phyloP scores from a whole-genome alignment of 805 yeast species.

The Kazachstania psychrophila region DNA sequence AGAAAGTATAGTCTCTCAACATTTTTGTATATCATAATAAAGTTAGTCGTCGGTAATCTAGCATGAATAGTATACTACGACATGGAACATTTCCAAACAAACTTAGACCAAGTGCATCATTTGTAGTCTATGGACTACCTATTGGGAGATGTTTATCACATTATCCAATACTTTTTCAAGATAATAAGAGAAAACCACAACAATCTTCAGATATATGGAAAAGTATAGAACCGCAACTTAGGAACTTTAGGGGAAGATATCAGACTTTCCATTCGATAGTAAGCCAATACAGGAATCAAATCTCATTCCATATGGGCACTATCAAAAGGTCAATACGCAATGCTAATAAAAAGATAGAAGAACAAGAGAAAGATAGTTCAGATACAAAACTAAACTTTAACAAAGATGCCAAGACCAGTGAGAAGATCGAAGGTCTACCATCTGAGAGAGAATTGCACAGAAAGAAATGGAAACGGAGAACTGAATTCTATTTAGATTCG shows the following conservation, averaged over 20 bases:
- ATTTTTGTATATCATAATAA: too few relatives aligned
- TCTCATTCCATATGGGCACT: constrained; percentile 16
- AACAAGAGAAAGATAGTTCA: constrained; percentile 30
- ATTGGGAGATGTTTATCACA: too few relatives aligned
- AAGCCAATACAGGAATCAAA: constrained; percentile 10
- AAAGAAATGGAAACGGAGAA: constrained; percentile 34
- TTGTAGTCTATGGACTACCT: too few relatives aligned
- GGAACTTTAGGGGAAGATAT: not conserved
- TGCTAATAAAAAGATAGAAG: constrained; percentile 31
- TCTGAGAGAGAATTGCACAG: constrained; percentile 37
- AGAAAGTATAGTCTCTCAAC: too few relatives aligned
- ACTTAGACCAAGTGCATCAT: too few relatives aligned
- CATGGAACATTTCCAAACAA: too few relatives aligned
- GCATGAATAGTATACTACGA: too few relatives aligned
- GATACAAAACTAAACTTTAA: constrained; percentile 29
- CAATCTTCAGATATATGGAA: too few relatives aligned
- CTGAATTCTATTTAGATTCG: constrained; percentile 44
- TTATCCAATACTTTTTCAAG: too few relatives aligned
- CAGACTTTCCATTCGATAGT: not conserved
- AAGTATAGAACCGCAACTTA: not conserved
- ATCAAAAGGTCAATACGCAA: constrained; percentile 31
- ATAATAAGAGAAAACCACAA: too few relatives aligned
- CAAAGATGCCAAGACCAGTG: constrained; percentile 28
- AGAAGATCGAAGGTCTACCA: constrained; percentile 34
- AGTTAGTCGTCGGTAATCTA: too few relatives aligned